These are phyloP conservation scores for Sporothrix euskadiensis DNA, from an alignment of 2,329 filamentous ascomycete genomes.

Conservation along the genomic window DNA sequence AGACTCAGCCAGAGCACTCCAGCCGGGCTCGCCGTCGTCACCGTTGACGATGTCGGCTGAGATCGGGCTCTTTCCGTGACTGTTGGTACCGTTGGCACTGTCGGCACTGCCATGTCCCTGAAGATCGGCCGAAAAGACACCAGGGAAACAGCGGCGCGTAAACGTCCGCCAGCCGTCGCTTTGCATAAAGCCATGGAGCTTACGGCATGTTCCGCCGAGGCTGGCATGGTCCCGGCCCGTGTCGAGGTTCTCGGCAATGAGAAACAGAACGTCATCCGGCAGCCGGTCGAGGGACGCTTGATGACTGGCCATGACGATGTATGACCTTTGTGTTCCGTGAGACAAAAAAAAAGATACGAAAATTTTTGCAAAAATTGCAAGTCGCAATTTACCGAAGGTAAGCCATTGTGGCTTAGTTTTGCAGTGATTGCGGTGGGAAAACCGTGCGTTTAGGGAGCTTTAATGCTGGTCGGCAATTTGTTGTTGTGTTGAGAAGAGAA, in stretches of 20 bases:
- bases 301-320: not conserved
- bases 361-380: not conserved
- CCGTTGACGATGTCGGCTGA: not conserved
- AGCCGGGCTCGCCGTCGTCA: slow-evolving; percentile 34
- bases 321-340: not conserved
- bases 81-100: not conserved
- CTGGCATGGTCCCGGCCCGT: slow-evolving; percentile 51
- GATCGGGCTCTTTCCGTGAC: not conserved
- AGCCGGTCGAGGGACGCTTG: slow-evolving; percentile 43
- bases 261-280: slow-evolving; percentile 53
- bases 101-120: not conserved
- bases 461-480: not conserved
- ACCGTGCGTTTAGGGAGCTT: not conserved
- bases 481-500: not conserved
- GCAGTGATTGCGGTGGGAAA: not conserved
- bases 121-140: not conserved
- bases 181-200: slow-evolving; percentile 44
- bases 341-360: not conserved
- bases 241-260: slow-evolving; percentile 50
- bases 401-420: slow-evolving; percentile 5
- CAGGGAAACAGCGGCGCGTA: slow-evolving; percentile 46
- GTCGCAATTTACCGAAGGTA: not conserved
- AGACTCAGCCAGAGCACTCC: slow-evolving; percentile 46
- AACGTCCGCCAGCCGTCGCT: slow-evolving; percentile 53
- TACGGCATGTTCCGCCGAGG: slow-evolving; percentile 45